A percentile compares a stretch with the other conserved stretches of the same genome.
phyloP scores from a whole-genome alignment of 2,329 filamentous ascomycete species.

The Penicillium italicum region DNA sequence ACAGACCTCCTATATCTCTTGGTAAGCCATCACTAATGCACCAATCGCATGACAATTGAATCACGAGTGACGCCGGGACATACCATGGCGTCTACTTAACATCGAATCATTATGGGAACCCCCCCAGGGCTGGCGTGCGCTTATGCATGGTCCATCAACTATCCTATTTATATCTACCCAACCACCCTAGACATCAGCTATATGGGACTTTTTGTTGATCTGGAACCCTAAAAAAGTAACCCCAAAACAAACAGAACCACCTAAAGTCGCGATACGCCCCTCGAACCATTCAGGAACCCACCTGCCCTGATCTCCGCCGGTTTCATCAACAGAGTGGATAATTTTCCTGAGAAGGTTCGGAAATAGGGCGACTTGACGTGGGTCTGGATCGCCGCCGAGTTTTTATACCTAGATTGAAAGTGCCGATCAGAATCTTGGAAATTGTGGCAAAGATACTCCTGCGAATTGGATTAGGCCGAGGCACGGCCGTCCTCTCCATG shows the following conservation, averaged over 20 bases:
- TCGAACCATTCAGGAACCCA: slow-evolving; percentile 17
- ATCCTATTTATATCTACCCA: slow-evolving; percentile 17
- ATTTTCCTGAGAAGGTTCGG: slow-evolving; percentile 20
- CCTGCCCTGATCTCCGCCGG: slow-evolving; percentile 26
- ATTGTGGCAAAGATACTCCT: neutral
- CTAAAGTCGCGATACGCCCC: slow-evolving; percentile 24
- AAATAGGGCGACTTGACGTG: slow-evolving; percentile 27
- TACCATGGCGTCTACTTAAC: neutral
- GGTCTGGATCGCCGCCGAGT: slow-evolving; percentile 23
- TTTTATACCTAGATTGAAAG: slow-evolving; percentile 23
- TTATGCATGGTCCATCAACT: slow-evolving; percentile 1
- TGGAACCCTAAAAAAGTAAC: neutral
- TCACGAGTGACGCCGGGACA: slow-evolving; percentile 14
- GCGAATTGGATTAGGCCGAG: slow-evolving; percentile 11
- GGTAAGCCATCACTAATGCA: slow-evolving; percentile 8
- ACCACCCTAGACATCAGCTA: neutral
- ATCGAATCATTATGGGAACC: neutral
- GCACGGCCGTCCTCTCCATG: slow-evolving; percentile 1
- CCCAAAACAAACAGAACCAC: neutral
- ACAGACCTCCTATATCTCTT: slow-evolving; percentile 2
- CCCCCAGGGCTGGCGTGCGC: neutral
- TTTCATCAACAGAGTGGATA: slow-evolving; percentile 19
- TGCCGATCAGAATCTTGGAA: neutral
- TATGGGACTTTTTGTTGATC: neutral
- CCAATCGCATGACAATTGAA: slow-evolving; percentile 20